Evolutionary conservation across 176 grass and related monocot genomes (phyloP).

Genomic region (Zoysia japonica): DNA sequence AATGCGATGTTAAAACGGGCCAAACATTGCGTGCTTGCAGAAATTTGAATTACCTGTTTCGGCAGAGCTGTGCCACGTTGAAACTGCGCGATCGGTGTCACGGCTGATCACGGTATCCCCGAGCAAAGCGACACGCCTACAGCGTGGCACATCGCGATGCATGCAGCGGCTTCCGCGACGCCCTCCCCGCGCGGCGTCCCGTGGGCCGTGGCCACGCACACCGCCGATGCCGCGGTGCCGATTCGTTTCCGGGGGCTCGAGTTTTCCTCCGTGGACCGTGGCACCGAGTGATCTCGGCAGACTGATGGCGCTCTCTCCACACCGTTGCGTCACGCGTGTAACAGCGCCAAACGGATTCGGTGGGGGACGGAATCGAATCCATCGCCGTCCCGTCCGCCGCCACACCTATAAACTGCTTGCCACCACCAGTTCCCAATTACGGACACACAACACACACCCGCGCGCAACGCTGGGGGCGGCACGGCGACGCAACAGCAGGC

Average conservation of each 20-base stretch:
- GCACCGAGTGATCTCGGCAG: no score
- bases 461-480: constrained; percentile 18
- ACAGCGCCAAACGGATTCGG: neutral
- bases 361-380: neutral
- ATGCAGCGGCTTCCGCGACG: neutral
- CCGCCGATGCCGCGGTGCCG: no score
- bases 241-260: no score
- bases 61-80: neutral
- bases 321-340: no score
- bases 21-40: neutral
- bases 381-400: neutral
- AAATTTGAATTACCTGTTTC: neutral
- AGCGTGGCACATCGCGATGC: neutral
- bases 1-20: neutral
- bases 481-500: neutral
- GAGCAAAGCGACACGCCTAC: neutral
- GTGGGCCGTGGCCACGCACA: no score
- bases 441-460: neutral
- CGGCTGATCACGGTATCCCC: neutral
- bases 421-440: neutral
- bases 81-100: neutral
- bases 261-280: no score
- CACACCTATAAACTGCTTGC: constrained; percentile 39
- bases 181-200: no score
- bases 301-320: no score